Evolutionary conservation across 148 eudicot genomes (phyloP).

Genomic region (Cornus suecica): DNA sequence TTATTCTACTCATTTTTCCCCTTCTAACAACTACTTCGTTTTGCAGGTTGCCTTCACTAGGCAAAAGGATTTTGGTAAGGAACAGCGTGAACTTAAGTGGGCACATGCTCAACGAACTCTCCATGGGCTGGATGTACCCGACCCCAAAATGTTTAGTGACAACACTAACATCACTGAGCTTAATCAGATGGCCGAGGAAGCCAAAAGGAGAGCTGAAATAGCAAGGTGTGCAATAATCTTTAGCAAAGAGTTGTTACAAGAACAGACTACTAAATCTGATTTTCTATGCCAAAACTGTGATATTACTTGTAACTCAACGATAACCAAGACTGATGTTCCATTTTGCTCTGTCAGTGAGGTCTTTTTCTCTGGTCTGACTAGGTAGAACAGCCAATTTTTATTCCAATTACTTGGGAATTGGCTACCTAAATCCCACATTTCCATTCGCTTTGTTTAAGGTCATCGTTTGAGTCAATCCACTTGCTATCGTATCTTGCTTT

Average conservation of each 20-base stretch:
- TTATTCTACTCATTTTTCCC: neutral
- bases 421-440: too few relatives aligned
- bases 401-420: too few relatives aligned
- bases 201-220: conserved; percentile 89
- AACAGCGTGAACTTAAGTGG: conserved; percentile 90
- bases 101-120: conserved; percentile 95
- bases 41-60: conserved; percentile 83
- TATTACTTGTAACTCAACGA: neutral
- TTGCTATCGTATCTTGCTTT: too few relatives aligned
- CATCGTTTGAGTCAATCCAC: too few relatives aligned
- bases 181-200: conserved; percentile 94
- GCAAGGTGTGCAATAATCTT: conserved; percentile 49
- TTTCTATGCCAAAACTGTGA: neutral
- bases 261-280: neutral
- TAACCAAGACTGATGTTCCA: neutral
- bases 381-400: too few relatives aligned
- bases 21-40: conserved; percentile 7
- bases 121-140: conserved; percentile 83
- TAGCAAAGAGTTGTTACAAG: neutral
- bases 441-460: too few relatives aligned
- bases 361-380: neutral
- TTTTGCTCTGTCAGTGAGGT: neutral
- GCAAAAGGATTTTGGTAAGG: conserved; percentile 92
- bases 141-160: conserved; percentile 61
- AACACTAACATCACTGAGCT: conserved; percentile 61